These are phyloP conservation scores for Blyttiomyces sp. DNA, from an alignment of 371 early-diverging fungal species.

Conservation along the genomic window DNA sequence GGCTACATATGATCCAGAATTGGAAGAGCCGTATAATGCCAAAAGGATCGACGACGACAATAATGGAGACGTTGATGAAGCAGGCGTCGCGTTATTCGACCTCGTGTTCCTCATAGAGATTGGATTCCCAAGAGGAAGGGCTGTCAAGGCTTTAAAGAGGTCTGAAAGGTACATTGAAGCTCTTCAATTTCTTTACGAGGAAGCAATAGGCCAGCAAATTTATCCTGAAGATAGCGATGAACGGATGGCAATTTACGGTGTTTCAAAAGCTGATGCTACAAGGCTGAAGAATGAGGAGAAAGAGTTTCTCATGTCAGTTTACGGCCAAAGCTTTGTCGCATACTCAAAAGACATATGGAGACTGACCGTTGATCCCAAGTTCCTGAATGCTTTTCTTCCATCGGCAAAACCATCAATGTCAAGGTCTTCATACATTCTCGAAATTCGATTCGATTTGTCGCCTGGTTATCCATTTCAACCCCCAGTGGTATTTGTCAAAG, in stretches of 20 bases:
- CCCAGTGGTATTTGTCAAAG: constrained; percentile 22
- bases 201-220: too few species aligned
- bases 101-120: constrained; percentile 13
- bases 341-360: constrained; percentile 2
- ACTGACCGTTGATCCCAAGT: constrained; percentile 3
- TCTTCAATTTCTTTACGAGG: constrained; percentile 20
- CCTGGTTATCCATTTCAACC: constrained; percentile 26
- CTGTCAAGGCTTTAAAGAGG: constrained; percentile 16
- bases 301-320: too few species aligned
- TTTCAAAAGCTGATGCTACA: too few species aligned
- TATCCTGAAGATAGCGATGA: too few species aligned
- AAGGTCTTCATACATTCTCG: constrained; percentile 11
- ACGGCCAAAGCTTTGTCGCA: constrained; percentile 17
- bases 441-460: constrained; percentile 21
- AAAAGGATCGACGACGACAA: neutral
- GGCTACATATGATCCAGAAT: too few species aligned
- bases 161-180: constrained; percentile 12
- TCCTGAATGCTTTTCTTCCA: too few species aligned
- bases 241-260: too few species aligned
- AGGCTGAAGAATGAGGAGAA: too few species aligned
- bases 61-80: neutral
- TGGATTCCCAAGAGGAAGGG: constrained; percentile 17
- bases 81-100: constrained; percentile 10
- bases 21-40: too few species aligned
- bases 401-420: neutral